Evolutionary conservation across 2,329 filamentous ascomycete species (phyloP).

Genomic region (Zopfia rhizophila): DNA sequence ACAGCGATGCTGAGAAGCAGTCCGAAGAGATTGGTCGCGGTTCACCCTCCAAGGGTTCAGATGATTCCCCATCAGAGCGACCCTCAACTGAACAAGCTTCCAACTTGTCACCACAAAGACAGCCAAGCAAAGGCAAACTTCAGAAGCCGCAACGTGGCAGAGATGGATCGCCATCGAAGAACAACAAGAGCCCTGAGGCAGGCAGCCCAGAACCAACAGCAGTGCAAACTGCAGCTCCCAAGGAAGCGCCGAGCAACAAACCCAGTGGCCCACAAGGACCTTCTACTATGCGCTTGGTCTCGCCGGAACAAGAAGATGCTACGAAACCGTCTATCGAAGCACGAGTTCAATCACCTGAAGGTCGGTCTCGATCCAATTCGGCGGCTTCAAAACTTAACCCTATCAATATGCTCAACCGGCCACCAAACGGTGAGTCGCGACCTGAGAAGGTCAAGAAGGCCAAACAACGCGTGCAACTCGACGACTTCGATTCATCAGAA

Average conservation of each 20-base stretch:
- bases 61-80: conserved; percentile 36
- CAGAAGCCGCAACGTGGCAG: conserved; percentile 46
- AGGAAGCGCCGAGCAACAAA: conserved; percentile 28
- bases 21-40: conserved; percentile 48
- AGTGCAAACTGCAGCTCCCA: conserved; percentile 19
- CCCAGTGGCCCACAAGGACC: conserved; percentile 29
- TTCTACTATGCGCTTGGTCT: conserved; percentile 48
- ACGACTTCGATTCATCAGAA: conserved; percentile 73
- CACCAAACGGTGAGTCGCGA: conserved; percentile 59
- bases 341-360: conserved; percentile 31
- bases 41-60: conserved; percentile 47
- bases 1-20: conserved; percentile 59
- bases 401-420: conserved; percentile 50
- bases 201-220: conserved; percentile 42
- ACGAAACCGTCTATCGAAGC: conserved; percentile 28
- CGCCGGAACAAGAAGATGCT: conserved; percentile 39
- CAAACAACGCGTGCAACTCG: conserved; percentile 72
- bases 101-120: conserved; percentile 35
- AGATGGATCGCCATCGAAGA: conserved; percentile 46
- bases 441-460: conserved; percentile 68
- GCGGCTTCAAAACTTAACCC: conserved; percentile 33
- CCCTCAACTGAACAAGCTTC: conserved; percentile 41
- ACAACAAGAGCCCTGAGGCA: conserved; percentile 39
- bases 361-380: conserved; percentile 30
- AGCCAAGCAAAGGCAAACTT: conserved; percentile 51